Evolutionary conservation across 257 asterid genomes (phyloP), one percentile per base, ranked within the genome.

Genomic region (Cynanchum wilfordii): DNA sequence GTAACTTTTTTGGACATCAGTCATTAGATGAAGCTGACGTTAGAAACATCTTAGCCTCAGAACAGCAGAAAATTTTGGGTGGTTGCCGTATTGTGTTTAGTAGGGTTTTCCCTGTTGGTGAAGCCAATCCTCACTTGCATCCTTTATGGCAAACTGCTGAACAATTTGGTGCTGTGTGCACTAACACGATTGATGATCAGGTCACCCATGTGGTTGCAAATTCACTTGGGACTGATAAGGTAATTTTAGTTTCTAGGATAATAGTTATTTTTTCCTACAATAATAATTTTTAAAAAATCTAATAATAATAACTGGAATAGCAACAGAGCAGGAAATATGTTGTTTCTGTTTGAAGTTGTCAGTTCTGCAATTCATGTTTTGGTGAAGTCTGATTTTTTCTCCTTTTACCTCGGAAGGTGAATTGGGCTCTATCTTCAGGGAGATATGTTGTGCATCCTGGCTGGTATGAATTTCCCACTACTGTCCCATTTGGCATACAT

Each of bases 131-230:
- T 42, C 99, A 91, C 80, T 81, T 90, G 86, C 98, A 91, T 83
- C 98, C 98, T 16, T 76, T 95, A 67, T 95, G 98, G 99, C 96
- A 91, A 84, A 84, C 93, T 2, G 99, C 99, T 7, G 99, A 89
- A 84, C 99, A 92, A 77, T 95, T 95, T 77, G 99, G 97, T 73
- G 98, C 99, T 42, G 90, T 87, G 44, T 95, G 99, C 83, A 80
- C 89, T 40, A 92, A 76, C 77, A 89, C 91, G 71, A 81, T 92
- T 56, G 99, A 95, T 77, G 99, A 92, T 9, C 89, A 88, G 76
- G 98, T 95, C 76, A 95, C 99, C 60, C 99, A 95, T 79, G 97
- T 95, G n/a, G 99, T 95, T 20, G 99, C 99, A 42, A 88, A 87
- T 80, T 91, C 96, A 30, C 92, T 79, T 71, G 99, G 99, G 73